A percentile compares a stretch with the other conserved stretches of the same genome.
Conservation (phyloP, 2,329 filamentous ascomycete species). For the Sporothrix variecibatus region DNA sequence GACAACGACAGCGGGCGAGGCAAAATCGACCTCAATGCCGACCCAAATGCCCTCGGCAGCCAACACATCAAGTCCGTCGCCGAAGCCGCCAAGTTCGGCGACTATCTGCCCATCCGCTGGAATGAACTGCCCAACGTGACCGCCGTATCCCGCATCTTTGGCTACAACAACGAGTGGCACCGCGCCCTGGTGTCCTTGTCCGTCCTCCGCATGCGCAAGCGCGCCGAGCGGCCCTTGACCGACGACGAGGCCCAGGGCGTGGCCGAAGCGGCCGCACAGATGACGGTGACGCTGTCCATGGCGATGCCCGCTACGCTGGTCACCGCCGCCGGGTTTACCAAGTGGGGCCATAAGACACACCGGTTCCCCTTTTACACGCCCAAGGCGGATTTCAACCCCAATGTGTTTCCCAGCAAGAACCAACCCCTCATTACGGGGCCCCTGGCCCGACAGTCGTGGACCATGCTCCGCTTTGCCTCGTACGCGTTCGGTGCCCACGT, state of each 20-base stretch:
- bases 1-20: neutral
- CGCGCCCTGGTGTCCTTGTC: slow-evolving; percentile 26
- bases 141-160: slow-evolving; percentile 22
- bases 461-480: neutral
- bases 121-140: slow-evolving; percentile 24
- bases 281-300: slow-evolving; percentile 23
- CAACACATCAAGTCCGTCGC: slow-evolving; percentile 25
- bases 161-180: slow-evolving; percentile 27
- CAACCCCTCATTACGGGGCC: too few species aligned
- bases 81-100: slow-evolving; percentile 24
- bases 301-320: slow-evolving; percentile 25
- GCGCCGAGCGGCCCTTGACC: slow-evolving; percentile 29
- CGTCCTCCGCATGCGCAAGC: slow-evolving; percentile 27
- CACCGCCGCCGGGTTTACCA: neutral
- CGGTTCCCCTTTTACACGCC: too few species aligned
- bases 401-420: too few species aligned
- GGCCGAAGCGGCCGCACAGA: slow-evolving; percentile 27
- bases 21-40: neutral
- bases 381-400: too few species aligned
- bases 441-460: neutral
- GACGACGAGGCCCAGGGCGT: slow-evolving; percentile 31
- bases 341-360: too few species aligned
- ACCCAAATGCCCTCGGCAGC: slow-evolving; percentile 19
- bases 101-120: slow-evolving; percentile 30
- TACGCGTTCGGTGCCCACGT: slow-evolving; percentile 27